These are phyloP conservation scores for Brassica napus DNA, from an alignment of 345 rosid genomes.

Conservation along the genomic window Da-Ae NC_063436.1:26496001-26496500, in stretches of 20 bases:
- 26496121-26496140: conserved; percentile 45
- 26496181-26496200: neutral
- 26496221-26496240: conserved; percentile 97
- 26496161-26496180: neutral
- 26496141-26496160: neutral
- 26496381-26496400: conserved; percentile 91
- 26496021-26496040: conserved; percentile 71
- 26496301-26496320: conserved; percentile 73
- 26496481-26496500: conserved; percentile 71
- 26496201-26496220: conserved; percentile 89
- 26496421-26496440: conserved; percentile 82
- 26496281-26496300: conserved; percentile 78
- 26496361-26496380: conserved; percentile 50
- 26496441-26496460: conserved; percentile 94
- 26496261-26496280: conserved; percentile 75
- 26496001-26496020: conserved; percentile 36
- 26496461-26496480: conserved; percentile 94
- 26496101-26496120: conserved; percentile 67
- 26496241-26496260: conserved; percentile 83
- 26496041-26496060: conserved; percentile 78
- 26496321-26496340: conserved; percentile 15
- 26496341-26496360: neutral
- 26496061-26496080: conserved; percentile 98
- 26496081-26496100: conserved; percentile 77
- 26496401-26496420: conserved; percentile 79